A percentile compares a stretch with the other conserved stretches of the same genome.
Conservation (phyloP, 73 alveolate genomes). For the Paramecium tetraurelia region DNA sequence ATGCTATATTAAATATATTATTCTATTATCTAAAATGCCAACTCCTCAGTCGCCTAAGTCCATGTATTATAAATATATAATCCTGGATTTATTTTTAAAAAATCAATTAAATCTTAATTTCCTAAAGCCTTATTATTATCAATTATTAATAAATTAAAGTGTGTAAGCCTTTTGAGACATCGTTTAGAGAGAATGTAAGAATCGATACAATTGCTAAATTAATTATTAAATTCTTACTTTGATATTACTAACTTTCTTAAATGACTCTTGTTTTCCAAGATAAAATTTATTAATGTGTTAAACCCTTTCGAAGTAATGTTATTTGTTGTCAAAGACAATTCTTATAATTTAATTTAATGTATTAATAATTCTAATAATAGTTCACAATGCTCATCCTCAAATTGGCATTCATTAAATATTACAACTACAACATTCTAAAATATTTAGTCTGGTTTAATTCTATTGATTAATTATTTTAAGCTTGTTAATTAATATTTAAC, state of each 20-base stretch:
- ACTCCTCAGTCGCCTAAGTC: neutral
- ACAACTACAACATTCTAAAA: neutral
- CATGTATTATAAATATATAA: neutral
- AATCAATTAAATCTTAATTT: neutral
- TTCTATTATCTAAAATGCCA: neutral
- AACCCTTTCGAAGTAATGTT: neutral
- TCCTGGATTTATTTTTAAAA: neutral
- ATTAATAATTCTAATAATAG: neutral
- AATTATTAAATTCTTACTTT: neutral
- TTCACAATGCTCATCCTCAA: conserved; percentile 24
- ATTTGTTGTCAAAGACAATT: neutral
- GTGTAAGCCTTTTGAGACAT: neutral
- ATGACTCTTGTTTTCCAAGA: neutral
- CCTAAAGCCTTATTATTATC: conserved; percentile 3
- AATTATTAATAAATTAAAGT: neutral
- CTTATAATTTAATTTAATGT: neutral
- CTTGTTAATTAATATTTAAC: neutral
- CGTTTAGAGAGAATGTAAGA: neutral
- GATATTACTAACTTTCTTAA: neutral
- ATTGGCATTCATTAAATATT: neutral
- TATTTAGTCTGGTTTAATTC: neutral
- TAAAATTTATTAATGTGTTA: neutral
- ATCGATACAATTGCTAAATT: neutral
- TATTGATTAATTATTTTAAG: neutral
- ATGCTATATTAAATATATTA: neutral